Evolutionary conservation across 495 filamentous ascomycete species (phyloP).

Genomic region (Astrothelium macrocarpum): DNA sequence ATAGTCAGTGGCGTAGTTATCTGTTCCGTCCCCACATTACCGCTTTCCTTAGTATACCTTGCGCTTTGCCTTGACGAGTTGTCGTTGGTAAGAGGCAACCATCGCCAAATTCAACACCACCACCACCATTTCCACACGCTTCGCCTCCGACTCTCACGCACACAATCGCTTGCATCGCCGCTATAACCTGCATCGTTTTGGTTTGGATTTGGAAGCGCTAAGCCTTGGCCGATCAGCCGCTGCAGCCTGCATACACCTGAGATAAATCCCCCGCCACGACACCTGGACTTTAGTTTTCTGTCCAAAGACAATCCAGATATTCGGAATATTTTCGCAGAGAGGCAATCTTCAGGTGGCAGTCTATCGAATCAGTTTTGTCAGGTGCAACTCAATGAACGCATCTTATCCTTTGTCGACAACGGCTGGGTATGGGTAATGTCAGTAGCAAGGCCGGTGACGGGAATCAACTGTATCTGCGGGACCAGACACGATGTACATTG

Average conservation of each 20-base stretch:
- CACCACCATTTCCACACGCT: neutral
- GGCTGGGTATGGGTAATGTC: constrained; percentile 72
- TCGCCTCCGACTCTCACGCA: neutral
- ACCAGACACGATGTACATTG: constrained; percentile 73
- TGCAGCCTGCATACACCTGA: neutral
- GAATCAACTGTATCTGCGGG: constrained; percentile 70
- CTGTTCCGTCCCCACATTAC: neutral
- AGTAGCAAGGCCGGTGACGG: constrained; percentile 85
- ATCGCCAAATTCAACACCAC: neutral
- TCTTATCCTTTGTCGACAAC: constrained; percentile 1
- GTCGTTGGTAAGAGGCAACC: constrained; percentile 1
- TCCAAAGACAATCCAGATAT: neutral
- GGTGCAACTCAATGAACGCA: neutral
- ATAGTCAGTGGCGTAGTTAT: neutral
- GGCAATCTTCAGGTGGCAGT: neutral
- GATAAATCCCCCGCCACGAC: neutral
- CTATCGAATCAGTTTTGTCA: neutral
- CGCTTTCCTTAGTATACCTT: too few species aligned
- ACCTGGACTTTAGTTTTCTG: neutral
- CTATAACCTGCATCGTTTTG: neutral
- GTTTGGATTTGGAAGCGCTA: neutral
- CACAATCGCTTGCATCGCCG: neutral
- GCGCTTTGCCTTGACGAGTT: neutral
- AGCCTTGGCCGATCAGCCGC: neutral
- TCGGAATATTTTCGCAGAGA: neutral